Evolutionary conservation across 768 basidiomycete genomes (phyloP), one percentile per base, ranked within the genome.

Genomic region (Megacollybia marginata): DNA sequence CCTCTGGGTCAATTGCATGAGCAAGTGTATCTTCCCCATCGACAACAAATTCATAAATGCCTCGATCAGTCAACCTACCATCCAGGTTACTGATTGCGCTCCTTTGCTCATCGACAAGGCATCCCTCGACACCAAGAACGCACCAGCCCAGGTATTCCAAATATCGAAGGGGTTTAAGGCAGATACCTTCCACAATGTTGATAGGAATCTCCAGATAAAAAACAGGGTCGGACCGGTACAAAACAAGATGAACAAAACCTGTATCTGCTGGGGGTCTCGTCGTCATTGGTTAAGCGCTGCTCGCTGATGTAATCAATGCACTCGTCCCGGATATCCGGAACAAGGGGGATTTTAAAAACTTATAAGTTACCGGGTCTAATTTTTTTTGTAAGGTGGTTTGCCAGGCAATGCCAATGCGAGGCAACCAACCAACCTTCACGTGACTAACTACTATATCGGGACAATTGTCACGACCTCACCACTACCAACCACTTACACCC

Each of bases 141-240:
- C 57, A 58, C 57, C 58, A 59, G 11, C 55, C 59, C 45, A 59
- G 53, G 36, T 47, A 60, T 6, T 18, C 33, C 28, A 60, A 59
- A 49, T 51, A 60, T 50, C 59, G 56, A 19, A 19, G n/a, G 20
- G 49, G 58, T 33, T 44, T 28, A 10, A 48, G 33, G 46, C 44
- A 56, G 10, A 59, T 2, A 4, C 10, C 23, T 23, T 32, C 5
- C 18, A 59, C 52, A 23, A 50, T 42, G 10, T 31, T 16, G 8
- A 57, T 11, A n/a, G 52, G 55, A 7, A 57, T 57, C 47, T 56
- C 47, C 42, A 57, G 55, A 44, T 54, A 57, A 45, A 57, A 57
- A 10, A 53, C 44, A 19, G 47, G 44, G 18, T 36, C 4, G n/a
- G n/a, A n/a, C n/a, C n/a, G n/a, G 10, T 46, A 28, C 18, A 55